A percentile compares a stretch with the other conserved stretches of the same genome.
phyloP scores from a whole-genome alignment of 345 rosid genomes.

The Jatropha curcas region DNA sequence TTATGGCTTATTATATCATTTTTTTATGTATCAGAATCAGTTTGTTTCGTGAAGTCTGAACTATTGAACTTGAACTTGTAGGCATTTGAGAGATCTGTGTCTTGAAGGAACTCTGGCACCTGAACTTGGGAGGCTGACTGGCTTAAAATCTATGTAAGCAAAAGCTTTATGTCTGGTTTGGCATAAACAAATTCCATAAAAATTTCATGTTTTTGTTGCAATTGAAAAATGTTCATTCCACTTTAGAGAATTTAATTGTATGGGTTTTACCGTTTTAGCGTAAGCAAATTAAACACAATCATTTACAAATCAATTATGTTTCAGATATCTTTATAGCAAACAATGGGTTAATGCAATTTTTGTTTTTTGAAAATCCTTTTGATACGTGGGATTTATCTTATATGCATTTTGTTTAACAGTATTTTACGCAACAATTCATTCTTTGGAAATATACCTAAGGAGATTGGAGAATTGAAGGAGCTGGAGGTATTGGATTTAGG shows the following conservation, averaged over 20 bases:
- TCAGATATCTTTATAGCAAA: too few species aligned
- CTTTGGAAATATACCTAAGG: slow-evolving; percentile 64
- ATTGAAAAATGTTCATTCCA: too few species aligned
- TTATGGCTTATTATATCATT: too few species aligned
- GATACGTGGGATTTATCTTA: neutral
- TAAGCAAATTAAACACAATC: too few species aligned
- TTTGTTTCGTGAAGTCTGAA: neutral
- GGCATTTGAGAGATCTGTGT: slow-evolving; percentile 70
- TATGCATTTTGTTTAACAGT: slow-evolving; percentile 37
- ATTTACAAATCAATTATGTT: too few species aligned
- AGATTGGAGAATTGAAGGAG: slow-evolving; percentile 64
- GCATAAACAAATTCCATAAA: too few species aligned
- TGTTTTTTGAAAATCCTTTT: neutral
- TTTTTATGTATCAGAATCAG: too few species aligned
- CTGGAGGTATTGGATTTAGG: slow-evolving; percentile 81
- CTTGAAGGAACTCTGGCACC: slow-evolving; percentile 74
- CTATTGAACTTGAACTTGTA: slow-evolving; percentile 37
- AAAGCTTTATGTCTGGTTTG: too few species aligned
- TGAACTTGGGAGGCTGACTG: slow-evolving; percentile 55
- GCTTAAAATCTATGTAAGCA: slow-evolving; percentile 73
- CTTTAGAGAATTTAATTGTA: too few species aligned
- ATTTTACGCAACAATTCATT: slow-evolving; percentile 81
- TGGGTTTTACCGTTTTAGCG: too few species aligned
- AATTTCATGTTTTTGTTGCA: too few species aligned
- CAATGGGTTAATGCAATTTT: too few species aligned